phyloP scores from a whole-genome alignment of 73 alveolate species.

The Paramecium sonneborni region DNA sequence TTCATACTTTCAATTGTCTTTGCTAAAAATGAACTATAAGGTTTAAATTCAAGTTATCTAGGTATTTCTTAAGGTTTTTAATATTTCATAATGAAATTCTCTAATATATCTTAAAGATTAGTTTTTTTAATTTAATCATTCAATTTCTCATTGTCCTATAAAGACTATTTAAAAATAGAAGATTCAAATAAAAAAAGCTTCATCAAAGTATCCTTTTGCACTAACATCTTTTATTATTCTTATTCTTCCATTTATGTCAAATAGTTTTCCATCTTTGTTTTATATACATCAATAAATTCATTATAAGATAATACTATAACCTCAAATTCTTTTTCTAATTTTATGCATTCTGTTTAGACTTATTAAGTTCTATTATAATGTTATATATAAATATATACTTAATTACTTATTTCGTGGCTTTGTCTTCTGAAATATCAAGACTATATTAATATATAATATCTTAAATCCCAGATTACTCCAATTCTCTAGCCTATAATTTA shows the following conservation, averaged over 20 bases:
- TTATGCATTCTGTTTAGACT: not conserved
- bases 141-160: not conserved
- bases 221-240: not conserved
- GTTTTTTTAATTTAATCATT: not conserved
- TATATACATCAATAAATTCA: constrained; percentile 40
- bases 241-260: not conserved
- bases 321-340: constrained; percentile 1
- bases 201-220: constrained; percentile 40
- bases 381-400: not conserved
- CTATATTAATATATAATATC: constrained; percentile 16
- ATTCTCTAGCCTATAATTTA: not conserved
- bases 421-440: constrained; percentile 22
- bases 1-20: not conserved
- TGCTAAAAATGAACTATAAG: not conserved
- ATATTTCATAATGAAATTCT: not conserved
- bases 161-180: not conserved
- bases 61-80: constrained; percentile 6
- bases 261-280: constrained; percentile 22
- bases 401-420: not conserved
- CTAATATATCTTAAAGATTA: constrained; percentile 4
- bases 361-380: not conserved
- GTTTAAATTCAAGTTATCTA: not conserved
- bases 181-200: constrained; percentile 14
- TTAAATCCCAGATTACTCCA: not conserved
- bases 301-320: not conserved